phyloP scores from a whole-genome alignment of 2,329 filamentous ascomycete genomes.

The Tolypocladium cylindrosporum region DNA sequence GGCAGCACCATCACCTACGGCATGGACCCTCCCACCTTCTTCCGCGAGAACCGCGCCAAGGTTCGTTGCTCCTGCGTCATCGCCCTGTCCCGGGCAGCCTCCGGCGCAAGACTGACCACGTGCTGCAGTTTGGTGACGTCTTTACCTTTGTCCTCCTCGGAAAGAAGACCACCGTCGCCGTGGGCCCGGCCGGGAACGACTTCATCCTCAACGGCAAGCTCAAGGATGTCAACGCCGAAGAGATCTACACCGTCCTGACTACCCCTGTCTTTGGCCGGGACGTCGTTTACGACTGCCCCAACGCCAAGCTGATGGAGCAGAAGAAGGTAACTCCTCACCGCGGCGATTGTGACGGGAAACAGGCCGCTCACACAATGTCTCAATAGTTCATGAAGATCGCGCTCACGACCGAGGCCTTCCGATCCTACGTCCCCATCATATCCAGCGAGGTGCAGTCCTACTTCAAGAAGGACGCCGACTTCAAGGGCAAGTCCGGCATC shows the following conservation, averaged over 20 bases:
- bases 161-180: conserved; percentile 78
- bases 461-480: conserved; percentile 54
- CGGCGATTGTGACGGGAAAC: background rate
- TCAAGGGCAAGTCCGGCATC: conserved; percentile 58
- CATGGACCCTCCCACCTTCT: conserved; percentile 88
- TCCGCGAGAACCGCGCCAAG: conserved; percentile 66
- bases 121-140: conserved; percentile 65
- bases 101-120: conserved; percentile 22
- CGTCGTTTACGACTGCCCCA: conserved; percentile 86
- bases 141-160: conserved; percentile 85
- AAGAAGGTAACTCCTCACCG: conserved; percentile 59
- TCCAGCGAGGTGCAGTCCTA: conserved; percentile 64
- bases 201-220: conserved; percentile 88
- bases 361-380: conserved; percentile 5
- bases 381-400: conserved; percentile 69
- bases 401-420: conserved; percentile 65
- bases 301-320: conserved; percentile 90
- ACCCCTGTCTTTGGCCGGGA: conserved; percentile 69
- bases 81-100: background rate
- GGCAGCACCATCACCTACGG: conserved; percentile 91
- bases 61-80: conserved; percentile 31
- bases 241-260: conserved; percentile 73
- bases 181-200: conserved; percentile 76
- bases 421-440: conserved; percentile 69
- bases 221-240: conserved; percentile 82